A percentile compares a stretch with the other conserved stretches of the same genome.
Conservation (phyloP, 2,329 filamentous ascomycete species). For the Ophiognomonia clavigignenti-juglandacearum region DNA sequence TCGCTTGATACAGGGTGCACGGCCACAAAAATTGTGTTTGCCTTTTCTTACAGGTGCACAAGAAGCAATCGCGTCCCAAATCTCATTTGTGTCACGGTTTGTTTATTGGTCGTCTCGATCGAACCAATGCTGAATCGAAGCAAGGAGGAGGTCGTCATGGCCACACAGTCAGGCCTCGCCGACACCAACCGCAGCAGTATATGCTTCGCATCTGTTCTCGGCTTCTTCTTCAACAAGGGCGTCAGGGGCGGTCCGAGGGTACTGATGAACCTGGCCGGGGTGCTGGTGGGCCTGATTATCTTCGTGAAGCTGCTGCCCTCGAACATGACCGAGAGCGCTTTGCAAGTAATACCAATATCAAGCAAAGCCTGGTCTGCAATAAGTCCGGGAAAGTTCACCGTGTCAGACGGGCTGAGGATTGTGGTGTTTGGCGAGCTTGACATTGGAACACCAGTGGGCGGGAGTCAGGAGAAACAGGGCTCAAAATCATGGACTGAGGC, state of each 20-base stretch:
- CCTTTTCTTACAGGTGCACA: too few species aligned
- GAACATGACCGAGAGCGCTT: constrained; percentile 17
- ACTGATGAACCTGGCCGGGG: constrained; percentile 22
- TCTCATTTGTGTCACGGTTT: not conserved
- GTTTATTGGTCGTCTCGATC: not conserved
- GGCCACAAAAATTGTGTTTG: too few species aligned
- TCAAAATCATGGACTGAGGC: constrained; percentile 41
- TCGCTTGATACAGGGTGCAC: too few species aligned
- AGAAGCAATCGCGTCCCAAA: too few species aligned
- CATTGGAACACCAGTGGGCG: constrained; percentile 31
- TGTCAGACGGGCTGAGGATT: constrained; percentile 35
- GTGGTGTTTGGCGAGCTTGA: constrained; percentile 50
- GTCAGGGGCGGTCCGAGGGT: constrained; percentile 24
- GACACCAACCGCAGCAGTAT: not conserved
- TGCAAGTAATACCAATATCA: constrained; percentile 13
- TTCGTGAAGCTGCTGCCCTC: constrained; percentile 19
- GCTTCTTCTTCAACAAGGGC: constrained; percentile 24
- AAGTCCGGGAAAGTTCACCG: not conserved
- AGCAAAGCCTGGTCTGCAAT: constrained; percentile 16
- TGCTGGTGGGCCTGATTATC: constrained; percentile 19
- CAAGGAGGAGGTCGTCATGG: constrained; percentile 8
- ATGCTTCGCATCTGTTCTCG: constrained; percentile 18
- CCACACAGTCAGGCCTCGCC: constrained; percentile 3
- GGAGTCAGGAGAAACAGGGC: constrained; percentile 15
- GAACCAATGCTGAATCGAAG: constrained; percentile 6